These are phyloP conservation scores for Dryadomyces quercus-mongolicae DNA, from an alignment of 2,329 filamentous ascomycete genomes.

Conservation along the genomic window DNA sequence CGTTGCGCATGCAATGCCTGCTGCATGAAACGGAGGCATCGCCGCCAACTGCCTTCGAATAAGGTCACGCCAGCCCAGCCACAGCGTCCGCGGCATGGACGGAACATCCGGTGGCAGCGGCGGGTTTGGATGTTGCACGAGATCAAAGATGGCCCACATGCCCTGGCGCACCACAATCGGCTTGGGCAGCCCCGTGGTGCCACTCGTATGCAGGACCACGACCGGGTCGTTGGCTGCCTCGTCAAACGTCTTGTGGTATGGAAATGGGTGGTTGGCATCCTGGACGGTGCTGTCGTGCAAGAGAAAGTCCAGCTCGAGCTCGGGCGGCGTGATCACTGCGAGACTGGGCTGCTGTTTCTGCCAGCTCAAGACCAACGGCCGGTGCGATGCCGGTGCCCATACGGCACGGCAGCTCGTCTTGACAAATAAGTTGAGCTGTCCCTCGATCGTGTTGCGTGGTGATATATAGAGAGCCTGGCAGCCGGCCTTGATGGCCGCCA, in stretches of 20 bases:
- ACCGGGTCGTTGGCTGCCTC: conserved; percentile 28
- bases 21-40: conserved; percentile 25
- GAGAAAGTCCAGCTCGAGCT: not conserved
- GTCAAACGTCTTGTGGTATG: conserved; percentile 18
- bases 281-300: not conserved
- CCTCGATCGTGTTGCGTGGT: conserved; percentile 30
- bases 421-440: conserved; percentile 30
- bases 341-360: not conserved
- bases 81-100: not conserved
- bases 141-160: conserved; percentile 23
- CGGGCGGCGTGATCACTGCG: conserved; percentile 13
- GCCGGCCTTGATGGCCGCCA: conserved; percentile 20
- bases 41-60: conserved; percentile 4
- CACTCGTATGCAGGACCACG: conserved; percentile 30
- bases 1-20: conserved; percentile 10
- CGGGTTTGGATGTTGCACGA: not conserved
- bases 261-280: not conserved
- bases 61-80: not conserved
- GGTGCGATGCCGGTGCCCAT: conserved; percentile 19
- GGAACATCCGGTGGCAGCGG: not conserved
- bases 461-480: conserved; percentile 20
- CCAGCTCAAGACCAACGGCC: not conserved
- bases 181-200: conserved; percentile 33
- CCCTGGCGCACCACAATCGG: conserved; percentile 27
- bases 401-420: conserved; percentile 26